Evolutionary conservation across 2,329 filamentous ascomycete species (phyloP).

Genomic region (Ascochyta fabae): DNA sequence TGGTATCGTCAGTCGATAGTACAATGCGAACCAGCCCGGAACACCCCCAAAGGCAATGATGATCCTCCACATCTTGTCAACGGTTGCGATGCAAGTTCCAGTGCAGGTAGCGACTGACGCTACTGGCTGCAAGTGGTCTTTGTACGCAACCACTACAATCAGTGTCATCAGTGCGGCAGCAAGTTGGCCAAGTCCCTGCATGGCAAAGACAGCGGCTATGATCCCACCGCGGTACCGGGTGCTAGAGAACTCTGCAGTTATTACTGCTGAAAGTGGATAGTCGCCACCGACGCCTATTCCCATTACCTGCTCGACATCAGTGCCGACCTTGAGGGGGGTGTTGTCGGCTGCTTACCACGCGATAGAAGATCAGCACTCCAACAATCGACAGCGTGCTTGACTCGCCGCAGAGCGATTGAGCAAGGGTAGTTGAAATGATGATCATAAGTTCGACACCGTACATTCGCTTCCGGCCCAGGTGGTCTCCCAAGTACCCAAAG

Average conservation of each 20-base stretch:
- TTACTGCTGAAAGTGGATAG: constrained; percentile 78
- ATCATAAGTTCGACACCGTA: constrained; percentile 65
- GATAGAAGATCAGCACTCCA: constrained; percentile 50
- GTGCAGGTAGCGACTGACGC: constrained; percentile 63
- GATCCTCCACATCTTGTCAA: constrained; percentile 87
- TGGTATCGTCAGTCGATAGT: constrained; percentile 85
- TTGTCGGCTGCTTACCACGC: constrained; percentile 26
- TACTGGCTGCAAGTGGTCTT: constrained; percentile 63
- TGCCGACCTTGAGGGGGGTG: no score
- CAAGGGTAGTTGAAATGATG: constrained; percentile 50
- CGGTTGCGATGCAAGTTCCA: constrained; percentile 69
- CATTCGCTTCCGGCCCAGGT: constrained; percentile 81
- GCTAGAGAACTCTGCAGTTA: constrained; percentile 86
- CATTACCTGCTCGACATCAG: constrained; percentile 35
- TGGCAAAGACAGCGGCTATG: constrained; percentile 86
- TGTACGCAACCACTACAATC: constrained; percentile 75
- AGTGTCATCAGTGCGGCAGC: constrained; percentile 76
- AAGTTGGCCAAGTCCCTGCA: constrained; percentile 85
- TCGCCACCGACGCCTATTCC: constrained; percentile 45
- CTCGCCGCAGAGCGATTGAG: constrained; percentile 46
- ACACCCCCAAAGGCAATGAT: constrained; percentile 83
- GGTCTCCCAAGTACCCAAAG: constrained; percentile 73
- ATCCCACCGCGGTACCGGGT: constrained; percentile 86
- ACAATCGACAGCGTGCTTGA: constrained; percentile 46
- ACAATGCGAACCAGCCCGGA: constrained; percentile 80